Evolutionary conservation across 495 filamentous ascomycete genomes (phyloP), one percentile per base, ranked within the genome.

Genomic region (Penicillium egyptiacum): DNA sequence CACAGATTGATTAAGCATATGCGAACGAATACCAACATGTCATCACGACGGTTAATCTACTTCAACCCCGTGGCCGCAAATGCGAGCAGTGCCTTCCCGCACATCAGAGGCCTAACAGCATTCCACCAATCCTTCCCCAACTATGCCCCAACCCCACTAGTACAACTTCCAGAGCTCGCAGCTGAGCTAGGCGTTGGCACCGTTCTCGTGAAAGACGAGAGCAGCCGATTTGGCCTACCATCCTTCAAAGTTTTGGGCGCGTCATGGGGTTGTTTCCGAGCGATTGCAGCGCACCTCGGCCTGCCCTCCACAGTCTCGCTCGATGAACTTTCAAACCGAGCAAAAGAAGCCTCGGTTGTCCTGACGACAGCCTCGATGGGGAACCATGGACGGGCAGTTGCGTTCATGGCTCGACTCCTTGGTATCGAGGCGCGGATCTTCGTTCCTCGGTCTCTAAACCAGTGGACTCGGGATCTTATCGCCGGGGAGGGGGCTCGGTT

Each of bases 231-330:
- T 56, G 80, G 86, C 1, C 79, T 92, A 1, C 86, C 88, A 0
- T 79, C 87, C 0, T 91, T 90, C 79, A 92, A 92, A 66, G 85
- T 89, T 39, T 80, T 90, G 0, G 89, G 88, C 9, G 88, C 89
- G 0, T 86, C 85, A n/a, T 92, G 86, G 87, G 86, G 80, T 0
- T 75, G 79, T 44, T 85, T 82, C 59, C 79, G 80, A 35, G 82
- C 84, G 6, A 51, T 90, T 5, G 65, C 69, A 2, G 56, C 68
- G 1, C 56, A 72, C 5, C 65, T 83, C 16, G 66, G 60, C 2
- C 62, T 84, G 3, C 66, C 75, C 0, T 44, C 64, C 4, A 72
- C 71, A 7, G 56, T 68, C 2, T 50, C 67, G 22, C 35, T 85
- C 0, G 64, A 71, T 5, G 71, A 76, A 10, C 46, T 87, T 22